Percentiles rank a stretch among this genome's conserved stretches.
phyloP scores from a whole-genome alignment of 805 yeast genomes.

The Monosporozyma solicola region DNA sequence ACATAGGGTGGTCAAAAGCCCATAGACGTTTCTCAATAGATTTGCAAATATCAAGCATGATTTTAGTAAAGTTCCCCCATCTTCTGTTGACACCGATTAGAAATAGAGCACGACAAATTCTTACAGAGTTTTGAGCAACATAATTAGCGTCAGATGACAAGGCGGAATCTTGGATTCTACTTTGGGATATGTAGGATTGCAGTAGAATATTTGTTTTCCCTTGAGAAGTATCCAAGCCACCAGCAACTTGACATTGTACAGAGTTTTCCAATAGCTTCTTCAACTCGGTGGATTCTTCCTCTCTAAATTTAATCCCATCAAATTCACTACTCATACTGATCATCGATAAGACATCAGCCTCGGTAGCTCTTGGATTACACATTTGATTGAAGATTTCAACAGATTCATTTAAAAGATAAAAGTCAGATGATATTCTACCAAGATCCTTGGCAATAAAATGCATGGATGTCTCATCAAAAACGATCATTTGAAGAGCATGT shows the following conservation, averaged over 20 bases:
- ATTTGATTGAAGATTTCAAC: conserved; percentile 83
- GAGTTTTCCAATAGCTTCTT: conserved; percentile 47
- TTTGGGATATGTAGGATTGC: conserved; percentile 80
- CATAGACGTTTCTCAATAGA: conserved; percentile 78
- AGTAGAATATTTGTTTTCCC: conserved; percentile 82
- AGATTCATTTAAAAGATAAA: conserved; percentile 73
- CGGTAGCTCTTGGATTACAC: conserved; percentile 78
- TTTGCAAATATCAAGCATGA: conserved; percentile 73
- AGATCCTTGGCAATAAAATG: conserved; percentile 77
- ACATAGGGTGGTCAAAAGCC: conserved; percentile 84
- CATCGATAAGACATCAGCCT: conserved; percentile 83
- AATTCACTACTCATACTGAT: conserved; percentile 90
- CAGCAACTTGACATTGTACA: conserved; percentile 75
- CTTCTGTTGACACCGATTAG: conserved; percentile 77
- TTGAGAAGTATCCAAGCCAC: conserved; percentile 62
- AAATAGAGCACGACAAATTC: conserved; percentile 88
- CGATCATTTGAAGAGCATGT: conserved; percentile 87
- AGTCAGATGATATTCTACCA: conserved; percentile 92
- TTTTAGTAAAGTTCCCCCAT: conserved; percentile 78
- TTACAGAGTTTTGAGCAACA: conserved; percentile 90
- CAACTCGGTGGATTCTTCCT: conserved; percentile 77
- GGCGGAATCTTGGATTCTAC: conserved; percentile 67
- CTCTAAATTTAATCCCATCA: conserved; percentile 79
- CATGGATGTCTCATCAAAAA: conserved; percentile 76
- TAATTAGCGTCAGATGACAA: conserved; percentile 79